Evolutionary conservation across 129 eudicot species (phyloP), one percentile per base, ranked within the genome.

Genomic region (Chrysanthemum makinoi): DNA sequence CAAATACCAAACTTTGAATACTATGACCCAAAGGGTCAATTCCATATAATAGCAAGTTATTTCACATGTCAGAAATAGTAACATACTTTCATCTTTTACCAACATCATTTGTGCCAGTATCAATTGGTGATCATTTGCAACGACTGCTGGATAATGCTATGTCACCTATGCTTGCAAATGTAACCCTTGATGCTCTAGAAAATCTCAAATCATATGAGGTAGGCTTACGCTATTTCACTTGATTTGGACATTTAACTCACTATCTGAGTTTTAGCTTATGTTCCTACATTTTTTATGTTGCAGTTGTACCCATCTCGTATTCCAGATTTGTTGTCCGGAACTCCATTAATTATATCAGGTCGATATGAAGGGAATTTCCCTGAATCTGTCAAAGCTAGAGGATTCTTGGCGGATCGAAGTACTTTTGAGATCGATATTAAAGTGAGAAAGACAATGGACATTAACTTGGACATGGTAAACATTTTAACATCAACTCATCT

Each of bases 341-440:
- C 77, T 50, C 97, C 97, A 14, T 69, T 94, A 79, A 68, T 82
- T 66, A 58, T 94, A 76, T 82, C 87, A 20, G 99, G 99, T 52
- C 84, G 96, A 80, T 95, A 74, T 78, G 17, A 56, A 22, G 97
- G 96, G 54, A 75, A 72, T 12, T 84, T 90, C 56, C 96, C 99
- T 0, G 88, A 84, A 8, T 33, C 70, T n/a, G 51, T 87, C 51
- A 76, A 82, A 81, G 82, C 78, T 17, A 65, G 78, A 66, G 99
- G 99, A 28, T 75, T 77, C 71, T 28, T 84, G 80, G 86, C 91
- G 18, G 97, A 95, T 84, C 74, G 64, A 76, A 84, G 81, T 63
- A 78, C 69, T 20, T 81, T 82, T 62, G 70, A 60, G 43, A 55
- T 85, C 11, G 79, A 84, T 68, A 52, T 84, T 11, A 88, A 86